Base-by-base conservation (phyloP, 495 filamentous ascomycete genomes). In the Chaetomium cochliodes region DNA sequence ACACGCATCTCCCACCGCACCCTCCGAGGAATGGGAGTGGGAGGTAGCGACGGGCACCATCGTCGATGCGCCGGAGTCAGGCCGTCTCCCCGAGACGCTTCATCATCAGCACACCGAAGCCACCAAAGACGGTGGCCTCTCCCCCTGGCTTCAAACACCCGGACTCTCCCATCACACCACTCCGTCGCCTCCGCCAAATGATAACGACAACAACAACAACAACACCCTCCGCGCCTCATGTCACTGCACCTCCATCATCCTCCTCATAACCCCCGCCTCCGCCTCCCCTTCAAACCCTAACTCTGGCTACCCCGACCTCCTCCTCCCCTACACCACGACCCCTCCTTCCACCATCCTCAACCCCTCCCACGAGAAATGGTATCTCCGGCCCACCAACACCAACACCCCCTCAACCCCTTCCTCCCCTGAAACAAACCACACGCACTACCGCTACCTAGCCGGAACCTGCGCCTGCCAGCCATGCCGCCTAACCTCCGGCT, bases 391-490 rank as follows among this genome's bases (percentile, higher is more conserved):
- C 18, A 73, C 53, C 64, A 64, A 63, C 65, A 12, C 18, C 55
- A 22, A 49, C n/a, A 7, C 5, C 33, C 8, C 33, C 33, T 37
- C 33, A 37, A 37, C 8, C 33, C 9, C 8, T 8, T 12, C 33
- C 33, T 11, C 33, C 33, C 33, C 33, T 1, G 7, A 22, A 9
- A 1, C 44, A 13, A 20, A 82, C 78, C 52, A 7, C 33, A 11
- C 33, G 5, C 33, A 7, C 33, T 37, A 37, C 33, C 33, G 33
- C 33, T 91, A 86, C 73, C 75, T 88, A 2, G 83, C 86, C 11
- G 88, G 87, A 5, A 82, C 83, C n/a, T 91, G 89, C 70, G 79
- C 81, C 0, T 91, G 89, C 72, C 74, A 70, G 5, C 84, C 84
- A 3, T 92, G 89, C 73, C 83, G 88, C 28, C 72, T 85, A 12